Evolutionary conservation across 2,329 filamentous ascomycete genomes (phyloP), one percentile per base, ranked within the genome.

Genomic region (Trichoderma atrobrunneum): DNA sequence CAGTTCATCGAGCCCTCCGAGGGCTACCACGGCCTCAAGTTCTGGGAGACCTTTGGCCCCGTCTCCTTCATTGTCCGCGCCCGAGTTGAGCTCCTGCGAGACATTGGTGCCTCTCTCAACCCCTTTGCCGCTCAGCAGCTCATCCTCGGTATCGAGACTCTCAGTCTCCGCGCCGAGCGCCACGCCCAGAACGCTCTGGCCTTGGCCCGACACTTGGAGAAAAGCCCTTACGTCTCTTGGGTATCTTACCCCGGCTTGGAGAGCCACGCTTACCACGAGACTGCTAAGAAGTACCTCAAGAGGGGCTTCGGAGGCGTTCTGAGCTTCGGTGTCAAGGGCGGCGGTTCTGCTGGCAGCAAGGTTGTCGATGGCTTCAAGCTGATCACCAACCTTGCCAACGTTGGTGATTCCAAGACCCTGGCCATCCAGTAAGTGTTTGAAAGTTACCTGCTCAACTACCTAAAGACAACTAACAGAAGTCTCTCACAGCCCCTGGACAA

Each of bases 291-390:
- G 84, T 98, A 98, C 81, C 88, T 98, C 70, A 89, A 88, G 78
- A 88, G 91, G 74, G 95, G 95, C 8, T 96, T 92, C 78, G 95
- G 95, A 64, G 95, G 96, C 77, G 95, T 99, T 21, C 83, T 99
- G 74, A 97, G 93, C 77, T 96, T 99, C 77, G 96, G 96, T 68
- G 92, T 98, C 74, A 97, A 97, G 85, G 95, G 95, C 3, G 94
- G 93, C 73, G 93, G 89, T 73, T 86, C 84, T n/a, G 94, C 92
- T 18, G 95, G 96, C 73, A 92, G 90, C 80, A 90, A 94, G 82
- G 90, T 98, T 36, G 96, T 98, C 67, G 96, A 99, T 82, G 90
- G 90, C 76, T 97, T 99, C 86, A 96, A 97, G 87, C 84, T 99
- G 76, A 94, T 98, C 78, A 97, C 94, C 21, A 98, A 98, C 83